These are phyloP conservation scores for Henckelia pumila DNA, from an alignment of 257 asterid genomes.

Conservation along the genomic window DNA sequence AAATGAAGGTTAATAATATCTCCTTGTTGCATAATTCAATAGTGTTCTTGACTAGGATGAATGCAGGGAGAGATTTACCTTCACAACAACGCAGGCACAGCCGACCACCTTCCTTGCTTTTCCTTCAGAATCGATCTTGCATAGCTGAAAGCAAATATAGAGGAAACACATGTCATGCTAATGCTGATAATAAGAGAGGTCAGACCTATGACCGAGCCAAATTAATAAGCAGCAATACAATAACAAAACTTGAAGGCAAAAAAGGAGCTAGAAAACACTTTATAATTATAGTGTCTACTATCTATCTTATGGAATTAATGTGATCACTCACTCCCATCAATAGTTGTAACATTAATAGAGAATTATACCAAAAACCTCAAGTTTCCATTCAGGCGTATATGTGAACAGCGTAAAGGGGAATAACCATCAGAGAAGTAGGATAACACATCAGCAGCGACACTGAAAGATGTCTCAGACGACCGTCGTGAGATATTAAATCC, in stretches of 20 bases:
- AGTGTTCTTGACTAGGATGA: background rate
- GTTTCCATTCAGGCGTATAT: background rate
- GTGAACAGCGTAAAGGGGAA: background rate
- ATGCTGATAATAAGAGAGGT: too few relatives aligned
- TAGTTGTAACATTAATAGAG: background rate
- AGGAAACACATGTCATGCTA: background rate
- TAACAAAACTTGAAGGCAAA: background rate
- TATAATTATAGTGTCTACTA: too few relatives aligned
- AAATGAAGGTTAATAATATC: background rate
- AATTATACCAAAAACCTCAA: background rate
- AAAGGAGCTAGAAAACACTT: background rate
- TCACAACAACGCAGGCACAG: slow-evolving; percentile 62
- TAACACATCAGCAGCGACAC: slow-evolving; percentile 37
- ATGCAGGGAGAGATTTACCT: slow-evolving; percentile 30
- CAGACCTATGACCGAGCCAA: background rate
- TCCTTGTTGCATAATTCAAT: background rate
- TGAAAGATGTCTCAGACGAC: slow-evolving; percentile 38
- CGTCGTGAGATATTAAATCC: slow-evolving; percentile 45
- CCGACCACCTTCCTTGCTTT: slow-evolving; percentile 84
- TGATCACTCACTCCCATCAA: background rate
- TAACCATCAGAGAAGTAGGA: slow-evolving; percentile 45
- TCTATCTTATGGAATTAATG: background rate
- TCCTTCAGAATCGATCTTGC: slow-evolving; percentile 79
- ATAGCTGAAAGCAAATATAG: slow-evolving; percentile 38
- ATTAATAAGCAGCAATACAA: background rate